Percentiles rank a stretch among this genome's conserved stretches.
These are phyloP conservation scores for Puya raimondii DNA, from an alignment of 176 grass and related monocot species.

Conservation along the genomic window DNA sequence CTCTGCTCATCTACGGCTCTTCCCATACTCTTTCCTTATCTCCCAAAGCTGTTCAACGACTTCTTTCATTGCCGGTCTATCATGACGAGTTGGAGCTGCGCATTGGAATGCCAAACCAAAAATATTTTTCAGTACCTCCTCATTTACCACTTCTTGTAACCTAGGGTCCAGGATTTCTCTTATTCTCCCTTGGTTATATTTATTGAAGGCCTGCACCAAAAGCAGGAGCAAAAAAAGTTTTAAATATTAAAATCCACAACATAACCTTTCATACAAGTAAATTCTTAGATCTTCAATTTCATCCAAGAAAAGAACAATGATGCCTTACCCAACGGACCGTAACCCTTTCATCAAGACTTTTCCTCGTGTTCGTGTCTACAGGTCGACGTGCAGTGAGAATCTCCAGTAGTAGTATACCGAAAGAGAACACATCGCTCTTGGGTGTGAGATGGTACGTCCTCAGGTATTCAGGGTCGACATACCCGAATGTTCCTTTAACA, in stretches of 20 bases:
- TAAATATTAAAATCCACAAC: neutral
- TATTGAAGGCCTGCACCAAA: constrained; percentile 37
- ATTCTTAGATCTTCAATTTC: constrained; percentile 5
- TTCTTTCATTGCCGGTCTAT: constrained; percentile 50
- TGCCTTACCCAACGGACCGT: constrained; percentile 82
- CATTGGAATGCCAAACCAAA: constrained; percentile 49
- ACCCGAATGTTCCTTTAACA: constrained; percentile 84
- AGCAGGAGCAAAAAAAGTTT: neutral
- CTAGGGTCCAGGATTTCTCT: constrained; percentile 48
- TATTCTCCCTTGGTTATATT: constrained; percentile 26
- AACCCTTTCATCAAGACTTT: constrained; percentile 52
- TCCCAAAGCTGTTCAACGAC: constrained; percentile 56
- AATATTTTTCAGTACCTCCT: constrained; percentile 33
- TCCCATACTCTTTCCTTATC: constrained; percentile 42
- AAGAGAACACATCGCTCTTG: constrained; percentile 96
- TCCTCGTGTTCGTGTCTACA: constrained; percentile 39
- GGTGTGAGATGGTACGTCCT: constrained; percentile 62
- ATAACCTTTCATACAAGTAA: neutral
- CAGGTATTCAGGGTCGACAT: constrained; percentile 90
- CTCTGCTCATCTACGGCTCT: constrained; percentile 11
- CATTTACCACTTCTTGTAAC: constrained; percentile 35
- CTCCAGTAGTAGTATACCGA: constrained; percentile 86
- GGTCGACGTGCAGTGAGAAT: constrained; percentile 78
- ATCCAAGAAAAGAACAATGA: constrained; percentile 1
- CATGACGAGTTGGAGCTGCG: constrained; percentile 28